A percentile compares a stretch with the other conserved stretches of the same genome.
Evolutionary conservation across 2,329 filamentous ascomycete species (phyloP).

Genomic region (Polychaeton citri): DNA sequence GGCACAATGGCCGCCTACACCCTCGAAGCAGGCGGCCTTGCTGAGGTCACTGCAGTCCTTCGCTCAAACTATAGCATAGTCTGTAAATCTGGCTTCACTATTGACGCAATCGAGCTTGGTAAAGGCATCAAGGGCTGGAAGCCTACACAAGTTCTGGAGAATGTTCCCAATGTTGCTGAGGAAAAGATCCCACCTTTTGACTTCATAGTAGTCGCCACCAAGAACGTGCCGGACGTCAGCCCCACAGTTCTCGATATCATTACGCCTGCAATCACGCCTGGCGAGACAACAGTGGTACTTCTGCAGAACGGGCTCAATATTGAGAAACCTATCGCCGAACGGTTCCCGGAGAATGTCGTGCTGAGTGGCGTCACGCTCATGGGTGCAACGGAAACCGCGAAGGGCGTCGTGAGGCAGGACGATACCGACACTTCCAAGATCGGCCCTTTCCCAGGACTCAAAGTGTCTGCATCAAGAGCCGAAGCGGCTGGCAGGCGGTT

Average conservation of each 20-base stretch:
- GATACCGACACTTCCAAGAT: conserved; percentile 38
- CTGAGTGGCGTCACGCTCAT: conserved; percentile 42
- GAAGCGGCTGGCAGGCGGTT: conserved; percentile 27
- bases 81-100: conserved; percentile 35
- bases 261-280: conserved; percentile 37
- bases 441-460: conserved; percentile 34
- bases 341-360: conserved; percentile 39
- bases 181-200: conserved; percentile 28
- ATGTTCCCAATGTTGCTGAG: conserved; percentile 32
- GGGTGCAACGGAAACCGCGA: conserved; percentile 34
- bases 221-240: conserved; percentile 42
- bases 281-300: conserved; percentile 41
- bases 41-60: conserved; percentile 41
- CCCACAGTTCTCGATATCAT: conserved; percentile 39
- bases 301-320: conserved; percentile 54
- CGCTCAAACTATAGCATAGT: conserved; percentile 44
- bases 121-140: conserved; percentile 32
- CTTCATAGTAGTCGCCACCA: conserved; percentile 45
- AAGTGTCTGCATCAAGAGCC: conserved; percentile 15
- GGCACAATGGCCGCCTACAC: conserved; percentile 44
- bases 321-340: conserved; percentile 37
- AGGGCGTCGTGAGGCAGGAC: conserved; percentile 39
- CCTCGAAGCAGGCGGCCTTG: conserved; percentile 37
- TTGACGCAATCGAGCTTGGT: conserved; percentile 44
- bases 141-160: conserved; percentile 23